These are phyloP conservation scores for Zostera marina DNA, from an alignment of 116 monocot genomes.

Conservation along the genomic window DNA sequence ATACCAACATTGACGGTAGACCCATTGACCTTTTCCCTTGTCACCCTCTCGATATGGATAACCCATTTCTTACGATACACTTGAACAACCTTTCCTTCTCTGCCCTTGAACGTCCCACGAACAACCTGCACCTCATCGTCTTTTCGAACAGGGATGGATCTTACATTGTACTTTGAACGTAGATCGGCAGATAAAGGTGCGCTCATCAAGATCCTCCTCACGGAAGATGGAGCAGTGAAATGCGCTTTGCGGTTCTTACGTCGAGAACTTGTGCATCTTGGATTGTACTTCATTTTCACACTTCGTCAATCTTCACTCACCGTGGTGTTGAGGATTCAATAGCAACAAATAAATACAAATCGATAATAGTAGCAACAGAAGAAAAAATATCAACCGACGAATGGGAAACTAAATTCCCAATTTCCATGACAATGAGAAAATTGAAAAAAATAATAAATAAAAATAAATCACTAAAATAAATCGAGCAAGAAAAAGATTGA, in stretches of 20 bases:
- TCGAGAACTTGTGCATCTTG: conserved; percentile 35
- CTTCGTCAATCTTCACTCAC: too few species aligned
- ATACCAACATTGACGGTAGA: conserved; percentile 67
- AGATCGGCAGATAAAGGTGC: conserved; percentile 64
- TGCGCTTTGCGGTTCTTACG: conserved; percentile 47
- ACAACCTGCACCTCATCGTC: conserved; percentile 51
- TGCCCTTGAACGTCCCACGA: conserved; percentile 56
- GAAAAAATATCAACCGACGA: too few species aligned
- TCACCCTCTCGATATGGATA: conserved; percentile 61
- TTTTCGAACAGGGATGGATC: conserved; percentile 56
- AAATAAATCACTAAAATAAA: too few species aligned
- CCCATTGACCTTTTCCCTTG: conserved; percentile 61
- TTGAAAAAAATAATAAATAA: too few species aligned
- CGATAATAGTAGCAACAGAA: too few species aligned
- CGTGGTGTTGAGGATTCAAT: too few species aligned
- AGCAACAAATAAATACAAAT: too few species aligned
- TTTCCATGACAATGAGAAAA: too few species aligned
- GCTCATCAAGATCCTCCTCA: conserved; percentile 57
- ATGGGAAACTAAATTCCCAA: too few species aligned
- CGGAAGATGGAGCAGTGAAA: conserved; percentile 46
- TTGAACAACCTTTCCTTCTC: conserved; percentile 65
- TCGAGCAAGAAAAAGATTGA: too few species aligned
- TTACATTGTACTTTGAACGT: conserved; percentile 55
- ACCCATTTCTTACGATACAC: conserved; percentile 74
- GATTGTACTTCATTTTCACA: conserved; percentile 46